Evolutionary conservation across 73 alveolate genomes (phyloP).

Genomic region (Durusdinium trenchii): DNA sequence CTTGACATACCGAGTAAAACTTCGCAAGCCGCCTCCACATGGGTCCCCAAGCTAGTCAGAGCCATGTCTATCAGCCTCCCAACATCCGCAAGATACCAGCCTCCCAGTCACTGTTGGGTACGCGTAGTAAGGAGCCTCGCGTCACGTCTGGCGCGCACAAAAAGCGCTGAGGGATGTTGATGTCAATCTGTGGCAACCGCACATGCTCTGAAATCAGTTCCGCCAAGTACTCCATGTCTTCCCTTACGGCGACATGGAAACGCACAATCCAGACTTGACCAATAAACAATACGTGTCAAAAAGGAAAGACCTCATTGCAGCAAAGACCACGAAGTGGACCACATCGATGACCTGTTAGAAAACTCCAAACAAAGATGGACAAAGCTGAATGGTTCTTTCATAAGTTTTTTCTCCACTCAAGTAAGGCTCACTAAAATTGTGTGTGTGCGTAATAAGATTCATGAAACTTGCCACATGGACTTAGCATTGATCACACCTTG

Average conservation of each 20-base stretch:
- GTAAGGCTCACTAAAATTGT: no score
- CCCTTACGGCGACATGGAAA: neutral
- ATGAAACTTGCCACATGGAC: no score
- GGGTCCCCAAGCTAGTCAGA: neutral
- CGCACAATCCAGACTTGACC: neutral
- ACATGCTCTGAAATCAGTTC: slow-evolving; percentile 5
- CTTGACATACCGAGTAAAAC: slow-evolving; percentile 70
- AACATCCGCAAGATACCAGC: neutral
- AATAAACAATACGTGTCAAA: neutral
- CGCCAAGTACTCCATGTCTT: slow-evolving; percentile 60
- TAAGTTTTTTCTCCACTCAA: neutral
- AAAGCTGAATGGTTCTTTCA: neutral
- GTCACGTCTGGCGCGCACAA: neutral
- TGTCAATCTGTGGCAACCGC: neutral
- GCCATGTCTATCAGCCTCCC: neutral
- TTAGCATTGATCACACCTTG: neutral
- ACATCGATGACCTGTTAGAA: neutral
- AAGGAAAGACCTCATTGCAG: slow-evolving; percentile 26
- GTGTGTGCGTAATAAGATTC: no score
- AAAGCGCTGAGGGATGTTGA: neutral
- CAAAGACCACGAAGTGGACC: slow-evolving; percentile 81
- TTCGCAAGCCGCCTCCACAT: slow-evolving; percentile 82
- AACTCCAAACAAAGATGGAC: neutral
- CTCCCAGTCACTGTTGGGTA: slow-evolving; percentile 85
- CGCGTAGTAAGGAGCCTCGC: slow-evolving; percentile 68